Evolutionary conservation across 441 rosid species (phyloP), one percentile per base, ranked within the genome.

Genomic region (Mallotus japonicus): DNA sequence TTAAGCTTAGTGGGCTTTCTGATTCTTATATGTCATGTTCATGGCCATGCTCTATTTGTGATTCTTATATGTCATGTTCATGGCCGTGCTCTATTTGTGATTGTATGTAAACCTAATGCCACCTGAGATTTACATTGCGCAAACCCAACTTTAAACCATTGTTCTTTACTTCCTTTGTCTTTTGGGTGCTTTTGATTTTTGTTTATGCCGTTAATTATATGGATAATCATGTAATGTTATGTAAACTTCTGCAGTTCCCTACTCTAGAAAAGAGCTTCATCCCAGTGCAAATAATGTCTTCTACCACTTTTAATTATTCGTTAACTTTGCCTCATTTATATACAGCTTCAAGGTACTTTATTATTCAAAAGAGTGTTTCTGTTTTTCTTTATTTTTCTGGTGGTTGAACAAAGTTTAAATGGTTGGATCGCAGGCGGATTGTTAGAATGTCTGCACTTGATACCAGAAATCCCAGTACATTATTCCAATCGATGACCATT

Each of bases 361-460:
- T 42, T 16, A 3, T 72, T 73, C 17, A 44, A 49, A 28, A 1
- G 17, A 0, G 16, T 24, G 6, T 62, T 8, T 42, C 5, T 28
- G 32, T 28, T 28, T 24, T 28, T 2, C 32, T 28, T 28, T 28
- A 1, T 32, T 70, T 19, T 13, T 19, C 13, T 71, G 8, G 71
- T 51, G 54, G 57, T 62, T 20, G 65, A 57, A 40, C 34, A 68
- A 71, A 22, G 65, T 69, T 67, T 51, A 56, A 13, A 74, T n/a
- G 55, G 67, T 65, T 34, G 60, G 15, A 17, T 70, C 56, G 75
- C 82, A 87, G 95, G 87, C 74, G 67, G 77, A 57, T 70, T 34
- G 88, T 88, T 72, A 86, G 82, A 81, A 86, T 89, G 97, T 78
- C 92, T 65, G 91, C 86, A 59, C 72, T 73, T 28, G 76, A 74